Evolutionary conservation across 2,329 filamentous ascomycete genomes (phyloP).

Genomic region (Fusarium tanahbumbuense): DNA sequence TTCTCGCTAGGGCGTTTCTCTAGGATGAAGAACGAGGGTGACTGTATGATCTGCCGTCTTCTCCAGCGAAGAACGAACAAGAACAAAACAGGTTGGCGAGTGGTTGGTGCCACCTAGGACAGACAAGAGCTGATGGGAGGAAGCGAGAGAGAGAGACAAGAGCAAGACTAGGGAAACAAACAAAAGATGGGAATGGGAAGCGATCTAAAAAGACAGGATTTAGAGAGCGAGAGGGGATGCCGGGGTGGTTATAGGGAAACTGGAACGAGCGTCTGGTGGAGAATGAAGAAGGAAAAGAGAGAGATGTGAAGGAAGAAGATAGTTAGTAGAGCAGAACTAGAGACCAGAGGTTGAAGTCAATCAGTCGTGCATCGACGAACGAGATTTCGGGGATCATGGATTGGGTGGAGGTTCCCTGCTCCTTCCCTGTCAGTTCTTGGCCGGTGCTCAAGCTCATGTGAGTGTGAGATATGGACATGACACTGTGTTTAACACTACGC

Average conservation of each 20-base stretch:
- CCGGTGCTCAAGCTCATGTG: conserved; percentile 26
- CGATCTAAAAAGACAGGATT: conserved; percentile 25
- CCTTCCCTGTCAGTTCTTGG: conserved; percentile 30
- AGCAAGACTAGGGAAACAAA: conserved; percentile 31
- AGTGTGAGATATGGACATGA: conserved; percentile 11
- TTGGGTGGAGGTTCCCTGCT: conserved; percentile 35
- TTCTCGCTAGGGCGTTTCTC: conserved; percentile 7
- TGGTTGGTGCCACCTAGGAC: conserved; percentile 16
- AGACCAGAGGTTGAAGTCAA: conserved; percentile 31
- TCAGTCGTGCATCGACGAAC: conserved; percentile 32
- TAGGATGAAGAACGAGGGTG: conserved; percentile 40
- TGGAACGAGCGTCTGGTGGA: conserved; percentile 43
- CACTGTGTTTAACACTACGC: conserved; percentile 26
- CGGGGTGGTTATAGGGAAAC: conserved; percentile 41
- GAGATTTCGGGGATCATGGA: conserved; percentile 40
- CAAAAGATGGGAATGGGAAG: conserved; percentile 26
- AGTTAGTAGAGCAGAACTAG: conserved; percentile 16
- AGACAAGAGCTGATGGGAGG: conserved; percentile 17
- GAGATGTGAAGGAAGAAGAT: conserved; percentile 8
- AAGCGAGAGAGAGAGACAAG: conserved; percentile 35
- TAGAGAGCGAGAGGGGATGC: conserved; percentile 22
- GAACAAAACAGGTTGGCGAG: conserved; percentile 18
- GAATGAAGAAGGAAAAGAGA: conserved; percentile 36
- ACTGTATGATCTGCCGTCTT: conserved; percentile 29
- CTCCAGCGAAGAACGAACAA: conserved; percentile 36